Conservation (phyloP, 345 rosid genomes). For the Salix exigua region DNA sequence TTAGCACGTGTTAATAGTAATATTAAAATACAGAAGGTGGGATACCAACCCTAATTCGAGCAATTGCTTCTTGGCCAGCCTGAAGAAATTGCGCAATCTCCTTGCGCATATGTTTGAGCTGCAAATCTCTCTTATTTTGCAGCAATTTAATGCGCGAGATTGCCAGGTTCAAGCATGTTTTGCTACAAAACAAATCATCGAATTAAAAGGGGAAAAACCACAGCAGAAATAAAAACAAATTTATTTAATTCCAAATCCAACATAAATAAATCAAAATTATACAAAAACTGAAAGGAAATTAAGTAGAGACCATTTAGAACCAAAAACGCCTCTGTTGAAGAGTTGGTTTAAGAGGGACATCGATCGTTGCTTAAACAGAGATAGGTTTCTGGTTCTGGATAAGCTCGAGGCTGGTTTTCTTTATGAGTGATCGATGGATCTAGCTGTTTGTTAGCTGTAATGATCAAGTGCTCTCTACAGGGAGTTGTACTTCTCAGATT, state of each 20-base stretch:
- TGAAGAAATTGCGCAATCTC: slow-evolving; percentile 92
- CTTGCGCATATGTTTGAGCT: slow-evolving; percentile 83
- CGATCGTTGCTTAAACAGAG: not conserved
- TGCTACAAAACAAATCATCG: slow-evolving; percentile 43
- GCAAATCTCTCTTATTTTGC: slow-evolving; percentile 91
- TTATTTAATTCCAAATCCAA: not conserved
- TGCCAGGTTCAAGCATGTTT: slow-evolving; percentile 71
- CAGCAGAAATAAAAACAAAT: not conserved
- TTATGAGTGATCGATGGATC: not conserved
- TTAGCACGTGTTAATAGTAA: not conserved
- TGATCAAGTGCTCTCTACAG: not conserved
- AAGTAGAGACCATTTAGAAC: slow-evolving; percentile 58
- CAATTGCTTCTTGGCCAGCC: slow-evolving; percentile 91
- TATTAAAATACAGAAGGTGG: slow-evolving; percentile 6
- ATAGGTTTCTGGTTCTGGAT: not conserved
- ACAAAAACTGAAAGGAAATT: not conserved
- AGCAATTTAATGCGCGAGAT: slow-evolving; percentile 79
- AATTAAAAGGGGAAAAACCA: not conserved
- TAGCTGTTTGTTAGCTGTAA: not conserved
- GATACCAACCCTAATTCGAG: slow-evolving; percentile 69
- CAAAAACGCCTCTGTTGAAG: slow-evolving; percentile 88
- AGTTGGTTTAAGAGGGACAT: slow-evolving; percentile 93
- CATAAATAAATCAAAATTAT: not conserved
- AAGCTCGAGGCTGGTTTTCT: not conserved
- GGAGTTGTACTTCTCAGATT: not conserved